Base-by-base conservation (phyloP, 305 asterid species). In the Fraxinus paxiana region DNA sequence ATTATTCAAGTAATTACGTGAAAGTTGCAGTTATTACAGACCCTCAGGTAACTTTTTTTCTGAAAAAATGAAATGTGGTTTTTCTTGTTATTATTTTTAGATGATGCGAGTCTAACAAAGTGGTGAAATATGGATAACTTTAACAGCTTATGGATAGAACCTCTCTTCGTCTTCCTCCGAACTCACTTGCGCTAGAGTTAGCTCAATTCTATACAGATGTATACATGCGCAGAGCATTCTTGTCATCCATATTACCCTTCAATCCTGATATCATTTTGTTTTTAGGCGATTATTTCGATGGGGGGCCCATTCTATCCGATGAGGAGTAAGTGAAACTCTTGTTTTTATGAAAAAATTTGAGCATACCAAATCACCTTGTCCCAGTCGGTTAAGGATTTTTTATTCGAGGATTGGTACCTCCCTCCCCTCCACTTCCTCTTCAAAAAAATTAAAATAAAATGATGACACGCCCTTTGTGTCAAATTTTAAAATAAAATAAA, bases 221-320 rank as follows among this genome's bases (percentile, higher is more conserved):
- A 81, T 94, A 85, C 89, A 96, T 96, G 98, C 98, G 99, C 80
- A 90, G 98, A 89, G 97, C 94, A 2, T 89, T 94, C 85, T 82
- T 92, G 20, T 88, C 93, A n/a, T 96, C 98, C 54, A 83, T 96
- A 72, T 82, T 94, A 78, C 95, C 98, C 82, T 93, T 93, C 87
- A 85, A 90, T 34, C 98, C 99, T 4, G 98, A 94, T 82, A 87
- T 84, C 65, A 77, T 96, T 85, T 85, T 96, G 90, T 96, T 96
- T 87, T 89, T 96, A 65, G 99, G 99, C 48, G 99, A 94, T 87
- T 89, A 94, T 84, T 92, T 93, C 77, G 98, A 94, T 82, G 99
- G 99, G 72, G 97, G 98, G 6, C 83, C 82, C 56, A 37, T 84
- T 54, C 88, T 94, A 24, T 87, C 97, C n/a, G 92, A 96, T 82